phyloP scores from a whole-genome alignment of 805 yeast genomes.

The Kuraishia piskuri region DNA sequence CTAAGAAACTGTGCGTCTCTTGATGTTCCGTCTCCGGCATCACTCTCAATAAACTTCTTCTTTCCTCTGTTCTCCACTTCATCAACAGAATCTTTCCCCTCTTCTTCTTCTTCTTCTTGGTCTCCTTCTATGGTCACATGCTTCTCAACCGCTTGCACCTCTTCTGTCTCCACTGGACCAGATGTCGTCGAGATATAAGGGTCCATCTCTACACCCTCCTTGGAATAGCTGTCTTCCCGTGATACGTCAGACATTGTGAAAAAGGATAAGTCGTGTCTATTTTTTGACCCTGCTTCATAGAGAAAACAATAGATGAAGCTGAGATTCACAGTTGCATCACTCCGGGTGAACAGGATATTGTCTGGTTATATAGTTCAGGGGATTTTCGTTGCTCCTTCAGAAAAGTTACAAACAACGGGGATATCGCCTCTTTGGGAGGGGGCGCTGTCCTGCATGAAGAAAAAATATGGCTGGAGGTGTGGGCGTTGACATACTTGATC shows the following conservation, averaged over 20 bases:
- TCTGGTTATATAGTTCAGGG: no score
- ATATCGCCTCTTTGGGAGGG: neutral
- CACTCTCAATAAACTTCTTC: constrained; percentile 14
- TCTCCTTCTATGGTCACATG: neutral
- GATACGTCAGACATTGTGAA: neutral
- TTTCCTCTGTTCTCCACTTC: neutral
- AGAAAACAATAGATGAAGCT: no score
- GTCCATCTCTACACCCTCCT: neutral
- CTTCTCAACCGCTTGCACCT: neutral
- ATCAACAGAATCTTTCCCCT: neutral
- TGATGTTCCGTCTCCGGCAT: constrained; percentile 29
- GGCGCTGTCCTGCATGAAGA: neutral
- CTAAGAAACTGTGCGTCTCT: constrained; percentile 17
- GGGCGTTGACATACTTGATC: neutral
- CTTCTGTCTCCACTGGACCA: neutral
- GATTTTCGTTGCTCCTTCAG: no score
- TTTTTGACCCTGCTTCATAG: no score
- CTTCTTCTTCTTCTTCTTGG: neutral
- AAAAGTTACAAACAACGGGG: neutral
- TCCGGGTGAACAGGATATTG: neutral
- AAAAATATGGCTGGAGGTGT: neutral
- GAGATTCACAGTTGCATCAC: no score
- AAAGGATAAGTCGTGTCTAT: neutral
- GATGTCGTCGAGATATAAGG: neutral
- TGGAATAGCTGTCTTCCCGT: neutral